phyloP scores from a whole-genome alignment of 2,329 filamentous ascomycete genomes.

The Nectriaceae sp. region DNA sequence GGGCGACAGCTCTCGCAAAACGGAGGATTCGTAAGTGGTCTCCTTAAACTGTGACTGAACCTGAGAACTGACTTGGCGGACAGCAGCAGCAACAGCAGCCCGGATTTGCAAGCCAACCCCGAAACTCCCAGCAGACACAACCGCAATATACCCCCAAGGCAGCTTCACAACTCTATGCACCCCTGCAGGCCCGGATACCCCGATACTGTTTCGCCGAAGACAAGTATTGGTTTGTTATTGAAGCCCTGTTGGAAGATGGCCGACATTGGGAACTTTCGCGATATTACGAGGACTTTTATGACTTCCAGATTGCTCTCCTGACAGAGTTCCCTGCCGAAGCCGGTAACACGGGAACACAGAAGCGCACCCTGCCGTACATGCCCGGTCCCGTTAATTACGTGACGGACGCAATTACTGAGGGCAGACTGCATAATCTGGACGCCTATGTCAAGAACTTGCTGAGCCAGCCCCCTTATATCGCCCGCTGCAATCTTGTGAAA shows the following conservation, averaged over 20 bases:
- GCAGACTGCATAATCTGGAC: slow-evolving; percentile 87
- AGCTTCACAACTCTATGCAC: slow-evolving; percentile 65
- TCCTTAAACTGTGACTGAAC: background rate
- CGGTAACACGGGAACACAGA: slow-evolving; percentile 77
- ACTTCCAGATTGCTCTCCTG: slow-evolving; percentile 94
- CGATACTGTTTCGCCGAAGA: slow-evolving; percentile 95
- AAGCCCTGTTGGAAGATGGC: slow-evolving; percentile 86
- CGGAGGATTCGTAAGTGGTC: slow-evolving; percentile 27
- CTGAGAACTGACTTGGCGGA: background rate
- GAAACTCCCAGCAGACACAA: slow-evolving; percentile 35
- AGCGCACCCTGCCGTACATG: slow-evolving; percentile 92
- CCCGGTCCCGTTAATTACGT: slow-evolving; percentile 96
- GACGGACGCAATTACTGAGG: slow-evolving; percentile 96
- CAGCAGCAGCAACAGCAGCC: slow-evolving; percentile 29
- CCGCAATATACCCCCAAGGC: slow-evolving; percentile 42
- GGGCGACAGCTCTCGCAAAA: slow-evolving; percentile 30
- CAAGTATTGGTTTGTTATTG: slow-evolving; percentile 98
- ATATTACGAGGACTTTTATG: slow-evolving; percentile 98
- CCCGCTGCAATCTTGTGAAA: slow-evolving; percentile 79
- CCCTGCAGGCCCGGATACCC: slow-evolving; percentile 81
- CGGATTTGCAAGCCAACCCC: slow-evolving; percentile 24
- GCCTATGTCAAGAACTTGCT: slow-evolving; percentile 94
- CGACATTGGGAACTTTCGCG: slow-evolving; percentile 90
- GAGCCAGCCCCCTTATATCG: slow-evolving; percentile 80
- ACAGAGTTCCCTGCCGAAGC: slow-evolving; percentile 92